Conservation (phyloP, 1,139 yeast species). For the Pichia sp. region DNA sequence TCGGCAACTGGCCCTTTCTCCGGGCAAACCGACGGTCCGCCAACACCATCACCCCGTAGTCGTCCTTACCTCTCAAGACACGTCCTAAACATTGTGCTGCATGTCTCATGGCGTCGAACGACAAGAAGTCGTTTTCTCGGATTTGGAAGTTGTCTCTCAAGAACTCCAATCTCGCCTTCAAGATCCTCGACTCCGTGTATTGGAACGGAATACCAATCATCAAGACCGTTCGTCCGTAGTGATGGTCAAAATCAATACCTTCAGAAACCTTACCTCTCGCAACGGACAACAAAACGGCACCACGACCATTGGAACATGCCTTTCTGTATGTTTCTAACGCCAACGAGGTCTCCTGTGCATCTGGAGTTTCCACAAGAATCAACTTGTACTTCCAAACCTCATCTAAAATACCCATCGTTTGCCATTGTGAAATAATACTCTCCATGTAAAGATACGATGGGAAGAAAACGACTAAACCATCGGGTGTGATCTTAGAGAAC, state of each 20-base stretch:
- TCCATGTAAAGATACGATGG: slow-evolving; percentile 98
- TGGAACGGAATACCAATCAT: slow-evolving; percentile 99
- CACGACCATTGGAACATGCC: slow-evolving; percentile 97
- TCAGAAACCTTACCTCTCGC: slow-evolving; percentile 99
- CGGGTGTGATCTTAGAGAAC: slow-evolving; percentile 94
- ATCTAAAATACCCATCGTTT: slow-evolving; percentile 94
- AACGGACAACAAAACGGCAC: slow-evolving; percentile 92
- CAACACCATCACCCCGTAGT: slow-evolving; percentile 96
- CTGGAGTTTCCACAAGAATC: slow-evolving; percentile 97
- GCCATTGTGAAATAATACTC: slow-evolving; percentile 98
- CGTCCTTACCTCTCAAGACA: slow-evolving; percentile 96
- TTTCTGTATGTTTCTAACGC: slow-evolving; percentile 95
- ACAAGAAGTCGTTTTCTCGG: slow-evolving; percentile 87
- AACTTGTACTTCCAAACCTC: slow-evolving; percentile 98
- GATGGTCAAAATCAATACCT: slow-evolving; percentile 99
- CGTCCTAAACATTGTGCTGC: slow-evolving; percentile 99
- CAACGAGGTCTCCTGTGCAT: slow-evolving; percentile 95
- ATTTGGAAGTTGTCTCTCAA: slow-evolving; percentile 91
- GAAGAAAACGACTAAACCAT: slow-evolving; percentile 96
- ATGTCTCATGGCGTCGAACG: slow-evolving; percentile 99
- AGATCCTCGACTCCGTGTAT: slow-evolving; percentile 93
- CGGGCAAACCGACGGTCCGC: slow-evolving; percentile 93
- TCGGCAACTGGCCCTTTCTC: slow-evolving; percentile 86
- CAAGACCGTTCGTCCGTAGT: slow-evolving; percentile 93
- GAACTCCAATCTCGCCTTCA: slow-evolving; percentile 92